These are phyloP conservation scores for Rhododendron mucronatum DNA, from an alignment of 148 eudicot genomes.

Conservation along the genomic window DNA sequence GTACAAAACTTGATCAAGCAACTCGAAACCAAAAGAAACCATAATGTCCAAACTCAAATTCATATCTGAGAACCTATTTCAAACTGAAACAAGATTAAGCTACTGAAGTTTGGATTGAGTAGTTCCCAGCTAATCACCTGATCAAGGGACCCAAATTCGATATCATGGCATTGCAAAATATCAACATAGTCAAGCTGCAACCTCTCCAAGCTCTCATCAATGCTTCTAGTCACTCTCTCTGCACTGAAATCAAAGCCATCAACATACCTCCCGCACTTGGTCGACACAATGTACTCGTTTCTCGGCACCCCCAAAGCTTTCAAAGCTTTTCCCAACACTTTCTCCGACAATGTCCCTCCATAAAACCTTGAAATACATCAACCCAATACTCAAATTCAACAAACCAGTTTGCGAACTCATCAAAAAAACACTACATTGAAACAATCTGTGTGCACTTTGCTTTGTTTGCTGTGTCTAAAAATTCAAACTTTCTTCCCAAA, in stretches of 20 bases:
- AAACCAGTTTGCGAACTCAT: neutral
- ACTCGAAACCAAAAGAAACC: neutral
- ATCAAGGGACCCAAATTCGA: constrained; percentile 91
- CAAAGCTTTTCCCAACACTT: constrained; percentile 69
- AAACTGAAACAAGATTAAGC: neutral
- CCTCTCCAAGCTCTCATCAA: constrained; percentile 92
- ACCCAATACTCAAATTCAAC: constrained; percentile 7
- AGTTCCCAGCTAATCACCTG: constrained; percentile 48
- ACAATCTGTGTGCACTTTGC: neutral
- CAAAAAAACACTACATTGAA: neutral
- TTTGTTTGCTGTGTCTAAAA: neutral
- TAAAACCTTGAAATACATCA: constrained; percentile 51
- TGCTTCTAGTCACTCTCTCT: constrained; percentile 86
- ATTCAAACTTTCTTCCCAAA: neutral
- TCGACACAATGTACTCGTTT: constrained; percentile 76
- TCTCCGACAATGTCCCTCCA: constrained; percentile 94
- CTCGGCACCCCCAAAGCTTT: constrained; percentile 82
- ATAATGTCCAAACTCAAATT: neutral
- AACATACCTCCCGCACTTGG: constrained; percentile 85
- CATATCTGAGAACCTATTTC: neutral
- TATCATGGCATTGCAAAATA: constrained; percentile 94
- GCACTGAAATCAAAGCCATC: constrained; percentile 98
- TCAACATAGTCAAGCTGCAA: constrained; percentile 97
- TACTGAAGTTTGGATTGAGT: neutral
- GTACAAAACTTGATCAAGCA: neutral